Base-by-base conservation (phyloP, 176 grass and related monocot species). In the Puya raimondii region DNA sequence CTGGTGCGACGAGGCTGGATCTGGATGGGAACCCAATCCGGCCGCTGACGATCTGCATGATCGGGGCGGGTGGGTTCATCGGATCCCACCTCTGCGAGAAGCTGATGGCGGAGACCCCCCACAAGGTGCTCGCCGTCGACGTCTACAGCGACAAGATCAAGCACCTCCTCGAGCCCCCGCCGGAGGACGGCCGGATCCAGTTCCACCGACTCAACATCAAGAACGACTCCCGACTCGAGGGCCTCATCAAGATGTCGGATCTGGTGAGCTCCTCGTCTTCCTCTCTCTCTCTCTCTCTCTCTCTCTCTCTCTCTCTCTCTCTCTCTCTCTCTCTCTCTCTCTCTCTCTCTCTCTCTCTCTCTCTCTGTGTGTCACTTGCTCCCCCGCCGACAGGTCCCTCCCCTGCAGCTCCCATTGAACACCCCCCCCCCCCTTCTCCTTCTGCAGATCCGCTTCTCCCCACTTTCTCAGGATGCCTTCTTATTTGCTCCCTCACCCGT, bases 71-170 rank as follows among this genome's bases (percentile, higher is more conserved):
- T 0, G 92, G 92, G 13, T 97, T 97, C 81, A 97, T 97, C 67
- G 89, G 93, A 61, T 97, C 93, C 65, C 93, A 97, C 84, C 89
- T 97, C 47, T 92, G 89, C 89, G 93, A 97, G 84, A 97, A 97
- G 84, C 84, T 97, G 69, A 87, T 97, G 81, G 84, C 74, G 70
- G 93, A 97, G 80, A 97, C 89, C 9, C 5, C 7, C 5, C 91
- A 95, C 81, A 73, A 74, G 52, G 76, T 95, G 70, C 80, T 90
- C 52, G 86, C 86, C 51, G 77, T 97, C n/a, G 93, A 97, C 78
- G 93, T 97, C 52, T 97, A 97, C 84, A 87, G 70, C 77, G 93
- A 97, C 86, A 97, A 97, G 93, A 97, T 97, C 84, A 91, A 86
- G 71, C 93, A 97, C 86, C 84, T 97, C 66, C 84, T 97, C 63